Percentiles rank a stretch among this genome's conserved stretches.
These are phyloP conservation scores for Xylariaceae sp. DNA, from an alignment of 2,329 filamentous ascomycete genomes.

Conservation along the genomic window DNA sequence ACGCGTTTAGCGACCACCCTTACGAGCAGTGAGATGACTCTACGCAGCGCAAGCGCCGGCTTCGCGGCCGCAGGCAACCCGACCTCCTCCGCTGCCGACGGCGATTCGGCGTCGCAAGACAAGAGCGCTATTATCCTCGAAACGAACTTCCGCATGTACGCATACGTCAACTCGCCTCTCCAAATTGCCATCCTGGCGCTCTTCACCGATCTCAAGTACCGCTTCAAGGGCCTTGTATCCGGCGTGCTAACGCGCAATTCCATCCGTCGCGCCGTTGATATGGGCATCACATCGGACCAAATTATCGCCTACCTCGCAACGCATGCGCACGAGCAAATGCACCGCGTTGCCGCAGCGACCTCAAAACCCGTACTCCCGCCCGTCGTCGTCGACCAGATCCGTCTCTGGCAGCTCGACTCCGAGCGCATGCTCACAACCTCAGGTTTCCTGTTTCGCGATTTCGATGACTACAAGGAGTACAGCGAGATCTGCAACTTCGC, in stretches of 20 bases:
- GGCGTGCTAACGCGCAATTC: slow-evolving; percentile 86
- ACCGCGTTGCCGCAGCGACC: slow-evolving; percentile 54
- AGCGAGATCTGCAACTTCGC: slow-evolving; percentile 70
- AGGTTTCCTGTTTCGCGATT: slow-evolving; percentile 88
- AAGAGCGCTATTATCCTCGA: slow-evolving; percentile 91
- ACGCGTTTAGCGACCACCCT: slow-evolving; percentile 92
- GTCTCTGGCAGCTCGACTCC: slow-evolving; percentile 95
- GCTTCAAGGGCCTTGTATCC: slow-evolving; percentile 90
- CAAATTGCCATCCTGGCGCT: slow-evolving; percentile 92
- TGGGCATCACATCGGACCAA: slow-evolving; percentile 90
- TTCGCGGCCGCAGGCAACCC: slow-evolving; percentile 57
- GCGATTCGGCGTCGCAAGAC: slow-evolving; percentile 29
- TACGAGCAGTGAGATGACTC: slow-evolving; percentile 64
- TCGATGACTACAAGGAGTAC: slow-evolving; percentile 66
- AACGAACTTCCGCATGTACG: slow-evolving; percentile 96
- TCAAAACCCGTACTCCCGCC: slow-evolving; percentile 76
- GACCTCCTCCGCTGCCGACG: slow-evolving; percentile 30
- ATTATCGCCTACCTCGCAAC: slow-evolving; percentile 89
- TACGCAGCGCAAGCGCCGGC: slow-evolving; percentile 64
- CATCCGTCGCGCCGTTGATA: slow-evolving; percentile 77
- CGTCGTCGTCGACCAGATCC: slow-evolving; percentile 94
- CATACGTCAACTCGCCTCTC: slow-evolving; percentile 88
- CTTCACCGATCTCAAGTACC: slow-evolving; percentile 80
- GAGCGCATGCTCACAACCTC: slow-evolving; percentile 82
- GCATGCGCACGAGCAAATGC: slow-evolving; percentile 93